Conservation (phyloP, 2,329 filamentous ascomycete species). For the Trichoderma cornu-damae region DNA sequence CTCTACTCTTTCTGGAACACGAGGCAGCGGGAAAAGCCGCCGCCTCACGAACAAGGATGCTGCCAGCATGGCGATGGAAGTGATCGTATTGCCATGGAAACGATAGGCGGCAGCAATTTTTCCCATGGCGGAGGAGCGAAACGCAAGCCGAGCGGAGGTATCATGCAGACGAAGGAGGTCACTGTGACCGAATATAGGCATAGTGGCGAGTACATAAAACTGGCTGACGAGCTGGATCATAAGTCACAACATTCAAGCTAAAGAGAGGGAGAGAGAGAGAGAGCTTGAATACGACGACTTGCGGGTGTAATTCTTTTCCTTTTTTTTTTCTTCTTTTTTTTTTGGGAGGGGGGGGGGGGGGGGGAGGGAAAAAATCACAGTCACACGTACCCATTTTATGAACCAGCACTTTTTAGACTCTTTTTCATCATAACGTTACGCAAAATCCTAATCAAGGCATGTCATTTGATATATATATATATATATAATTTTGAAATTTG, state of each 20-base stretch:
- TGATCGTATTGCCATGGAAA: not conserved
- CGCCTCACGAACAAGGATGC: not conserved
- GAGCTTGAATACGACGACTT: not conserved
- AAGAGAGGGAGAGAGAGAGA: not conserved
- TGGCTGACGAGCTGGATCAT: conserved; percentile 11
- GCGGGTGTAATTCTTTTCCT: not conserved
- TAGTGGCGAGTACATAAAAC: conserved; percentile 10
- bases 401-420: not conserved
- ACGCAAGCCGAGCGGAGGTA: conserved; percentile 7
- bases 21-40: conserved; percentile 21
- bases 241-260: not conserved
- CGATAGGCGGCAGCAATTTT: conserved; percentile 9
- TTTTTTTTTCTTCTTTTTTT: not conserved
- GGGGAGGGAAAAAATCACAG: too few relatives aligned
- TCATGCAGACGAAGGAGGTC: conserved; percentile 11
- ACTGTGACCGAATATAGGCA: conserved; percentile 11
- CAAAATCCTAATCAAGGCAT: not conserved
- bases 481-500: too few relatives aligned
- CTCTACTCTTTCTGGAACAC: conserved; percentile 35
- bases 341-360: too few relatives aligned
- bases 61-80: not conserved
- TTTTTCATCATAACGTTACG: not conserved
- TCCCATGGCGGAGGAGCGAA: not conserved
- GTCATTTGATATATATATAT: too few relatives aligned
- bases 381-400: not conserved